Evolutionary conservation across 2,329 filamentous ascomycete genomes (phyloP), one percentile per base, ranked within the genome.

Genomic region (Alternaria longipes): DNA sequence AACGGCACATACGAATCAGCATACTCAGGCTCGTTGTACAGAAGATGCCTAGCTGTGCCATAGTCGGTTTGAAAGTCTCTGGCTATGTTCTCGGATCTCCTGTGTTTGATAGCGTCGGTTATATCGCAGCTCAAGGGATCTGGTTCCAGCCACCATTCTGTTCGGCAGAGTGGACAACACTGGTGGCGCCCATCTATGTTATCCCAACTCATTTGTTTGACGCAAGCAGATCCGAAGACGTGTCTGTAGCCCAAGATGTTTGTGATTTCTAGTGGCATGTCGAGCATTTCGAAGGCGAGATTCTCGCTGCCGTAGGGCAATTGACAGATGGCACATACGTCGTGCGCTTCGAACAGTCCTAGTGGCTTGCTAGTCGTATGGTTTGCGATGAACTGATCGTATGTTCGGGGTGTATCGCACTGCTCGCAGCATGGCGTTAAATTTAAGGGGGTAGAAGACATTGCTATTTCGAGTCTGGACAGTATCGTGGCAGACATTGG

Each of bases 141-240:
- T 11, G 36, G 26, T 53, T 53, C 11, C 5, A 20, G 11, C 50
- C 50, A 53, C 50, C 50, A 53, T 42, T 53, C 38, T 42, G 18
- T 44, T 53, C 50, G 38, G 14, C 50, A 53, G 26, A 53, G 38
- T 1, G 50, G 38, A 7, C 50, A 53, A 2, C 38, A 24, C 18
- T 41, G 50, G 2, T 41, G 38, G 38, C 18, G 18, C 26, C 44
- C 11, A 18, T 28, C 28, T 38, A 30, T 22, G 2, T 18, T 30
- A 22, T 50, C 30, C n/a, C 18, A 18, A 20, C 18, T 22, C 30
- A 50, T 34, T 2, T 34, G 18, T 16, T 51, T n/a, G 47, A 51
- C 12, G 32, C 47, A 51, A 4, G 47, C 47, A 8, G 47, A 34
- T 3, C 32, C 47, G 30, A 51, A 34, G 47, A 51, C 32, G 22